Base-by-base conservation (phyloP, 345 rosid species). In the Noccaea caerulescens region DNA sequence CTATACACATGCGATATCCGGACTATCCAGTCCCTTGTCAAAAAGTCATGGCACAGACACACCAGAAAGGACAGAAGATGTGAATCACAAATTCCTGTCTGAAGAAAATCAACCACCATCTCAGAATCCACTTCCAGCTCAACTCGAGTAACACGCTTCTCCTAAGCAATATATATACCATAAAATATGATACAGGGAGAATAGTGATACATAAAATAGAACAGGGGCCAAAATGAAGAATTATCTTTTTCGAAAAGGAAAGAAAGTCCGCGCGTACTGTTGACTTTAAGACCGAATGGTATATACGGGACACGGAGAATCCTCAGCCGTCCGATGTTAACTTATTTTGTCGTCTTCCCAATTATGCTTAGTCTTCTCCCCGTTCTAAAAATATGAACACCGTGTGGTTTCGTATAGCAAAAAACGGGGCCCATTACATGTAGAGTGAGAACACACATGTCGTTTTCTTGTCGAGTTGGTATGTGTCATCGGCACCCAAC, bases 381-480 rank as follows among this genome's bases (percentile, higher is more conserved):
- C 65, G 45, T 68, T 61, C 18, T 10, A 1, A 34, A 32, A 32
- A 69, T 43, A 56, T 7, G 71, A 47, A 76, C 75, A 76, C 32
- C 79, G 76, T 76, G 79, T 70, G 55, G 72, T 76, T 76, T 63
- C 23, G 16, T 20, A 64, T 49, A 33, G 61, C 12, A 2, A 76
- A 63, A 76, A 76, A 76, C 79, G 33, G 71, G 79, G 71, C 16
- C 71, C 79, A 63, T 63, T 69, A 60, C 66, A 36, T 5, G 53
- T 23, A 64, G 71, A 16, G 49, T 57, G 71, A 76, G 49, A 76
- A 57, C 67, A 63, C 71, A 76, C 76, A 63, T 76, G 79, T 76
- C 79, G 50, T 76, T 76, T 57, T 76, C 79, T 2, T 69, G 72
- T 76, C 61, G 76, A 76, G 79, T 76, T 76, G 79, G 76, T 76